Base-by-base conservation (phyloP, 2,329 filamentous ascomycete species). In the Camptophora hylomeconis region DNA sequence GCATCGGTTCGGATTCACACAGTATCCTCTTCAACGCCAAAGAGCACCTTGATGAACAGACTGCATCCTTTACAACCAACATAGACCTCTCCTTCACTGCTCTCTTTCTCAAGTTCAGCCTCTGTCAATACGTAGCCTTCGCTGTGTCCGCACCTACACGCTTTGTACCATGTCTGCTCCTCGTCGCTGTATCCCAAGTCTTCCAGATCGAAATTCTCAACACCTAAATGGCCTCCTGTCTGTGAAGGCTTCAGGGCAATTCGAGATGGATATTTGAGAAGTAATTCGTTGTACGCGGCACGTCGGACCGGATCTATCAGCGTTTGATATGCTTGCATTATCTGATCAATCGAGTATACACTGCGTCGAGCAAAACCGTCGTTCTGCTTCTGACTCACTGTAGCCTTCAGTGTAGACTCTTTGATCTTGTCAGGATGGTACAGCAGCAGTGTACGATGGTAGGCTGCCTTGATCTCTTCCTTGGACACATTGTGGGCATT, bases 11-110 rank as follows among this genome's bases (percentile, higher is more conserved):
- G n/a, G n/a, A n/a, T n/a, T n/a, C n/a, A n/a, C n/a, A n/a, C n/a
- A n/a, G n/a, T n/a, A n/a, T n/a, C 48, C 6, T 56, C 60, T 32
- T 61, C 60, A 25, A 67, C 59, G 13, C 60, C 66, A 56, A 75
- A 76, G 38, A 67, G 51, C 24, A 76, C 61, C 47, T 66, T 66
- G 36, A 75, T 56, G 64, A 67, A 75, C 33, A 76, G 56, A 58
- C 71, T 75, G 50, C 72, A 76, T 19, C 72, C 71, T 32, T 58
- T 56, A 54, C 72, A 76, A 2, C 69, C 69, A 11, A 71, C 60
- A 24, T 72, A 52, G 35, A 75, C 55, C 51, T 75, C 72, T 14
- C 61, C 35, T 34, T 63, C 62, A 7, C n/a, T 11, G 15, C 15
- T 24, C n/a, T 12, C 29, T 4, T 48, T 47, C 36, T 61, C 57